Evolutionary conservation across 495 filamentous ascomycete species (phyloP).

Genomic region (Xylaria scruposa): DNA sequence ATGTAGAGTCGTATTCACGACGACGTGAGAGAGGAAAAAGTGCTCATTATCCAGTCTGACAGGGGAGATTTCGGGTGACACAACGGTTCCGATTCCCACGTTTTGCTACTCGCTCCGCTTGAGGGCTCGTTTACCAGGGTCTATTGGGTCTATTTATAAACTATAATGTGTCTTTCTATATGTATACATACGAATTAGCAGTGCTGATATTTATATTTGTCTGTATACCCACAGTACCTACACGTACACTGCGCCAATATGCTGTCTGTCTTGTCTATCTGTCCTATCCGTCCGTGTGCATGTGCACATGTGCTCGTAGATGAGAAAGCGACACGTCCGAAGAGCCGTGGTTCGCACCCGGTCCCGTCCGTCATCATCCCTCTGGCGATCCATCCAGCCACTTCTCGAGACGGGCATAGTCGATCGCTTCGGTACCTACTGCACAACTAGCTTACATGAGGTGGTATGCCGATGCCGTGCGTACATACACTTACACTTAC

Average conservation of each 20-base stretch:
- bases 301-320: constrained; percentile 7
- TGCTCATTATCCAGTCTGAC: constrained; percentile 13
- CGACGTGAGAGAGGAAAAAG: not conserved
- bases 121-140: constrained; percentile 26
- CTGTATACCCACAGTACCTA: not conserved
- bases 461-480: constrained; percentile 27
- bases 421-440: constrained; percentile 6
- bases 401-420: not conserved
- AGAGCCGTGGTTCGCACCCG: not conserved
- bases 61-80: constrained; percentile 23
- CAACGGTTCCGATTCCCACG: constrained; percentile 21
- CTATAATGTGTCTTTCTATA: constrained; percentile 4
- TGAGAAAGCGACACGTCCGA: constrained; percentile 11
- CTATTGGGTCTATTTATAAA: constrained; percentile 13
- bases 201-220: not conserved
- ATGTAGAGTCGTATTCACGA: constrained; percentile 2
- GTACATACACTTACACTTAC: constrained; percentile 13
- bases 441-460: constrained; percentile 13
- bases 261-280: not conserved
- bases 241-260: not conserved
- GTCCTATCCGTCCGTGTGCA: not conserved
- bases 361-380: constrained; percentile 7
- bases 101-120: constrained; percentile 18
- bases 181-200: not conserved
- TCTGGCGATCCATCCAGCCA: constrained; percentile 3